Base-by-base conservation (phyloP, 257 asterid species). In the Coffea canephora region DNA sequence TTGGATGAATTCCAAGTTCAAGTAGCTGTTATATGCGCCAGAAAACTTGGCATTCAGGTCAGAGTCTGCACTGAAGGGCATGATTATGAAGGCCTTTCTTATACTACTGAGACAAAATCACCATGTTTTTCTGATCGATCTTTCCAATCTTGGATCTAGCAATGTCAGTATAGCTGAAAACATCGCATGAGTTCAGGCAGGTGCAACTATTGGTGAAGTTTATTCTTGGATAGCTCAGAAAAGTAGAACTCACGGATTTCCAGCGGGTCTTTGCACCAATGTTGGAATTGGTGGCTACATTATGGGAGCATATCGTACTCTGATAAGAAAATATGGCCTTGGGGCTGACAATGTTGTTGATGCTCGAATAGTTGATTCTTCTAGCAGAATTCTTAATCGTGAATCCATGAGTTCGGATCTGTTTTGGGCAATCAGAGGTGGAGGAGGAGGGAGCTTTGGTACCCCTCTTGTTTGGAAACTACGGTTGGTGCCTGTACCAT, bases 1-100 rank as follows among this genome's bases (percentile, higher is more conserved):
- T 7, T 76, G 31, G 2, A 8, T 0, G 87, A 80, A 80, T 78
- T 77, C 68, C 84, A 83, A 54, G 84, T 80, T n/a, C 87, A 83
- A 27, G 84, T 82, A 6, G 74, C 79, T 0, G 85, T 82, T 23
- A 77, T 77, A 0, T 82, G 85, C 31, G 41, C 79, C 0, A 82
- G 77, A 77, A 10, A 77, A 8, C 62, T 72, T 2, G 71, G 65
- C 5, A 49, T 77, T 23, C 79, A 77, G 48, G 75, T 82, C 14
- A 82, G 79, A 77, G 52, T 78, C 71, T 25, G 76, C 11, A 76
- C 81, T 43, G 84, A 81, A 31, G 84, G 82, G 16, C 82, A 79
- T 46, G 77, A 73, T 73, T 50, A 50, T 3, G 77, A 73, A 57
- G 77, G 77, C 50, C 65, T 74, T 16, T 74, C 77, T 27, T 54